Base-by-base conservation (phyloP, 345 rosid species). In the Clarkia xantiana region DNA sequence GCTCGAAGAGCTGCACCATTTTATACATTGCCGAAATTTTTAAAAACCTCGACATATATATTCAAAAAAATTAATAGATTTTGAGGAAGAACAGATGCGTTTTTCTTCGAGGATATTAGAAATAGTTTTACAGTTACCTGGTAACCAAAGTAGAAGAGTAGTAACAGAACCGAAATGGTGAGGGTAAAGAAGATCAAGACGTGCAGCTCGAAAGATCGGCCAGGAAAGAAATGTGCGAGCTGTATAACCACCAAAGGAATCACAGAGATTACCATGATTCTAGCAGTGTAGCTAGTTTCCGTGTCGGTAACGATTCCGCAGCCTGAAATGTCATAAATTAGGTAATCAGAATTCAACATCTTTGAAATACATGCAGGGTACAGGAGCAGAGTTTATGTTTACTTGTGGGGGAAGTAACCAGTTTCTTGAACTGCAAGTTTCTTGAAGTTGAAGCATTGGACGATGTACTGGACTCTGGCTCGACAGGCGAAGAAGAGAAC, bases 231-330 rank as follows among this genome's bases (percentile, higher is more conserved):
- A 48, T 69, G 51, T 1, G 60, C 62, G 20, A 66, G 46, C 18
- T 69, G 78, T 9, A 64, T 67, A 4, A 66, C 51, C 14, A 66
- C 29, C 19, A 73, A 66, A 1, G 78, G 78, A 13, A 63, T 66
- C 42, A 70, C 67, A 0, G 78, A 73, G 34, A 66, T 40, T 10
- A 41, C 47, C 78, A 73, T 73, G 48, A 69, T 60, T 53, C 74
- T 69, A 17, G 74, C 70, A 36, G 74, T 68, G 49, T 60, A 66
- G 55, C 71, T 60, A 17, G 78, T 73, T 67, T 71, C 60, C 46
- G 57, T 25, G 61, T 73, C 78, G 39, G 72, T 66, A 18, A 42
- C 52, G 16, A 73, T 60, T 43, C 78, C 70, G 17, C 50, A 22
- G 19, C 65, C 78, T 73, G 66, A 42, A 29, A 53, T 11, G 16